Percentiles rank a stretch among this genome's conserved stretches.
Evolutionary conservation across 2,329 filamentous ascomycete genomes (phyloP).

Genomic region (Penicillium sp.): DNA sequence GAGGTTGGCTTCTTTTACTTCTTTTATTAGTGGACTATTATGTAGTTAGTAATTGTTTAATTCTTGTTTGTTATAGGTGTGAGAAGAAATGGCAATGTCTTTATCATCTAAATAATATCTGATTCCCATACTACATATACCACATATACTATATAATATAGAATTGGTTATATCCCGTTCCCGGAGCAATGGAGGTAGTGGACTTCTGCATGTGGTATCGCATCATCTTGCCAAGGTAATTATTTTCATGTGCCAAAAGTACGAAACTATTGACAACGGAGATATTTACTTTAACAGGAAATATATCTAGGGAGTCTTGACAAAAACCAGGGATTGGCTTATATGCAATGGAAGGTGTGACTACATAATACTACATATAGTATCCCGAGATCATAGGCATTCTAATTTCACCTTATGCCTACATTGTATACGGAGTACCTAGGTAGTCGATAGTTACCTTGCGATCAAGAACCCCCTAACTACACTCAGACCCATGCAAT

Average conservation of each 20-base stretch:
- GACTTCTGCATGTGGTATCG: not conserved
- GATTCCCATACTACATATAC: no score
- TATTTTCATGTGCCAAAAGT: not conserved
- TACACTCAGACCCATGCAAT: not conserved
- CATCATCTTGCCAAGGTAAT: not conserved
- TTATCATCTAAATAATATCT: not conserved
- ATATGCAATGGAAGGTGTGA: not conserved
- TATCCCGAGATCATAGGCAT: not conserved
- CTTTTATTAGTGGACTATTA: not conserved
- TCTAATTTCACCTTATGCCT: not conserved
- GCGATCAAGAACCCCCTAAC: no score
- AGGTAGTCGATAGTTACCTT: not conserved
- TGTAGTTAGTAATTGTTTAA: not conserved
- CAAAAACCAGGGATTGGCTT: not conserved
- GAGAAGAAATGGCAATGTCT: not conserved
- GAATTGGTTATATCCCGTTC: no score
- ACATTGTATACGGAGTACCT: accelerated
- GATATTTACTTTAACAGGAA: not conserved
- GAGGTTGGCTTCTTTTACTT: not conserved
- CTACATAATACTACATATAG: not conserved
- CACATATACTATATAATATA: no score
- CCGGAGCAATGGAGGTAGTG: not conserved
- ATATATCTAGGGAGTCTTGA: not conserved
- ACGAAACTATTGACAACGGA: not conserved
- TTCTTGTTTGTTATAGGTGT: not conserved